These are phyloP conservation scores for Pythium oligandrum DNA, from an alignment of 352 stramenopile species.

Conservation along the genomic window DNA sequence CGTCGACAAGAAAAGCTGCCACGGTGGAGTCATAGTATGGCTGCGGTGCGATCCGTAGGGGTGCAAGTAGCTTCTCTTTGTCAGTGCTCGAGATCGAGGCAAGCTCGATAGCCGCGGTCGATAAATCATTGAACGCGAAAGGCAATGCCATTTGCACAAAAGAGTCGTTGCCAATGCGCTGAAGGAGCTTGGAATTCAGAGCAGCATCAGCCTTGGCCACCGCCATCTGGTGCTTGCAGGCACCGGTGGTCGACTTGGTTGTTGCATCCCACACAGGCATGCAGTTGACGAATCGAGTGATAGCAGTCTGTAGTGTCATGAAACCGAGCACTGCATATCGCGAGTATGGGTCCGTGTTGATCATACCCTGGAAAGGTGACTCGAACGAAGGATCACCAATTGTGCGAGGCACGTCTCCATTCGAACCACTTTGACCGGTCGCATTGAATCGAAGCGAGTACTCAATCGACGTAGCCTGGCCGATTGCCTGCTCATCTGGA, in stretches of 20 bases:
- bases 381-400: constrained; percentile 44
- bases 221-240: constrained; percentile 36
- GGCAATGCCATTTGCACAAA: constrained; percentile 12
- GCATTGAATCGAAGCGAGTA: constrained; percentile 68
- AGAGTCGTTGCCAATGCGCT: constrained; percentile 29
- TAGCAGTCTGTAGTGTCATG: constrained; percentile 62
- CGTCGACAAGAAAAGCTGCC: constrained; percentile 40
- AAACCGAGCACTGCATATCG: constrained; percentile 42
- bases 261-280: constrained; percentile 39
- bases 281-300: constrained; percentile 57
- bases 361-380: constrained; percentile 34
- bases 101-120: constrained; percentile 4
- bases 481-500: constrained; percentile 34
- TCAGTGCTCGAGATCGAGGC: constrained; percentile 7
- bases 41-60: constrained; percentile 42
- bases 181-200: constrained; percentile 15
- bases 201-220: constrained; percentile 18
- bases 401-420: constrained; percentile 34
- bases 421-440: constrained; percentile 19
- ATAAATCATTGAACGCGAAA: constrained; percentile 1
- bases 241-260: constrained; percentile 29
- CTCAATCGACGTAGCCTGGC: constrained; percentile 40
- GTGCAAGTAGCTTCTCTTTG: constrained; percentile 30
- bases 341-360: constrained; percentile 34
- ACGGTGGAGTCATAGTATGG: constrained; percentile 31